Percentiles rank a stretch among this genome's conserved stretches.
Conservation (phyloP, 1,284 basidiomycete species). For the Ceratobasidium sp. region DNA sequence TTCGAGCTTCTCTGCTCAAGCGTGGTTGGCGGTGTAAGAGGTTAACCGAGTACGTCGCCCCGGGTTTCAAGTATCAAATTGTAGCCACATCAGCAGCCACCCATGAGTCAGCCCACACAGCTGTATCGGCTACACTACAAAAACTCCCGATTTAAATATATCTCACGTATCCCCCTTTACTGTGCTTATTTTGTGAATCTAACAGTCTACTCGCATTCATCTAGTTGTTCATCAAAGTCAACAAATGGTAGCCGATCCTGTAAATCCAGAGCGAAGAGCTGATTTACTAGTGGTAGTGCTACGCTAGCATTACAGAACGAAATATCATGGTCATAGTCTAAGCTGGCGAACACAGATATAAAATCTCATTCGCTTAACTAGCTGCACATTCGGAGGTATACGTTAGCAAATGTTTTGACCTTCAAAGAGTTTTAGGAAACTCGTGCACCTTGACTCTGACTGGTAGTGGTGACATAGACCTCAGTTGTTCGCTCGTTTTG, state of each 20-base stretch:
- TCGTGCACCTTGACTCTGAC: conserved; percentile 10
- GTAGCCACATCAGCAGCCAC: conserved; percentile 28
- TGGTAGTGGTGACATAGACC: conserved; percentile 10
- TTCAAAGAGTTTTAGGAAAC: too few relatives aligned
- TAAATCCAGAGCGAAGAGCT: too few relatives aligned
- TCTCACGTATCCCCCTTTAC: too few relatives aligned
- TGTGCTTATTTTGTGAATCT: too few relatives aligned
- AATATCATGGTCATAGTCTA: not conserved
- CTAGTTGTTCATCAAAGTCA: too few relatives aligned
- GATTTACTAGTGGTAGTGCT: not conserved
- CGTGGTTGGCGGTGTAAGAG: too few relatives aligned
- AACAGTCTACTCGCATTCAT: too few relatives aligned
- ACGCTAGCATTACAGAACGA: conserved; percentile 2
- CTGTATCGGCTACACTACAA: too few relatives aligned
- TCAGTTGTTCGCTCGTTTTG: conserved; percentile 18
- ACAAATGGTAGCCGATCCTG: too few relatives aligned
- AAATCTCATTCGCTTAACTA: not conserved
- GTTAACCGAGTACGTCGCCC: not conserved
- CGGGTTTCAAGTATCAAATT: not conserved
- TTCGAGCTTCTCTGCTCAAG: too few relatives aligned
- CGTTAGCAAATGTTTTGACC: not conserved
- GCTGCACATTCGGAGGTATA: not conserved
- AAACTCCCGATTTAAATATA: too few relatives aligned
- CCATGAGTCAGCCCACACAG: not conserved
- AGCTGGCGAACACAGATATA: not conserved